Evolutionary conservation across 371 early-diverging fungal species (phyloP), one percentile per base, ranked within the genome.

Genomic region (Rhizopus stolonifer): DNA sequence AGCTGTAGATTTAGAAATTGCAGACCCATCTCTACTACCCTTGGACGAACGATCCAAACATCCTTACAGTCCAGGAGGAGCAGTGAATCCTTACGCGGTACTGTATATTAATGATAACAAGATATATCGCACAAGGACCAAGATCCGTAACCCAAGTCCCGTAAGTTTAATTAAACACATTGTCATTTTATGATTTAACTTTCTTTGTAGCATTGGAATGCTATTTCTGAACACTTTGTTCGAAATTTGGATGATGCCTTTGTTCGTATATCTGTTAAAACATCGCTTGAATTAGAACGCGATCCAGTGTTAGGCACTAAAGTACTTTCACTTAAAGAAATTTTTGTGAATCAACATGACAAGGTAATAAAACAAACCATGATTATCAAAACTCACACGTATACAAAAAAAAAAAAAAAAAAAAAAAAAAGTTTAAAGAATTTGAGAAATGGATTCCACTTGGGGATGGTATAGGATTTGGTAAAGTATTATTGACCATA

Each of bases 51-150:
- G 69, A 29, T 58, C 60, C 15, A 71, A 64, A n/a, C 71, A 74
- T 36, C 75, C 75, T 9, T 74, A 74, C 49, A 69, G 56, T 44
- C 55, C 71, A 4, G 46, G 54, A 18, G 55, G 61, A 13, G 63
- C 64, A 0, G 75, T 74, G 1, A 69, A 64, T 34, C 72, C 75
- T 13, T 74, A 69, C 52, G 75, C 75, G 8, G 23, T 64, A 18
- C 32, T 74, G 2, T 74, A 74, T 34, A 48, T 74, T 13, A 69
- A 74, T 26, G 71, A 74, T 25, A 66, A 59, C 10, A 74, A 74
- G 46, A 69, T 74, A 2, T 71, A 44, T 50, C 61, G 58, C 43
- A 67, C 75, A 3, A 31, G 69, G 19, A 54, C 50, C 2, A 74
- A 74, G 26, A 33, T 69, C 13, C 64, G 65, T 13, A 74, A 70